Evolutionary conservation across 1,139 yeast genomes (phyloP), one percentile per base, ranked within the genome.

Genomic region (Suhomyces chickasaworum): DNA sequence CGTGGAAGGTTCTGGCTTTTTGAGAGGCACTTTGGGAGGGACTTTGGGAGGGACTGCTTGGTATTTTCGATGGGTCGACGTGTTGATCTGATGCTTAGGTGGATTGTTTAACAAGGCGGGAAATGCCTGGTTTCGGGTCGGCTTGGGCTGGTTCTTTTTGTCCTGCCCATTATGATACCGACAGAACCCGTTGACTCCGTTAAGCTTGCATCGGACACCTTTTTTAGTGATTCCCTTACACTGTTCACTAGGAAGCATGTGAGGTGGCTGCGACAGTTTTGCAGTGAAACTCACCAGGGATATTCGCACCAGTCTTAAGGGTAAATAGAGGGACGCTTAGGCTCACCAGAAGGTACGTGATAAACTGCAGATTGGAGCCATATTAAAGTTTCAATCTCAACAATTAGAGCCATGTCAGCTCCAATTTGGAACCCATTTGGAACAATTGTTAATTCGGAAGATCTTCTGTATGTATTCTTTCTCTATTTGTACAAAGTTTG

Each of bases 151-250:
- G 27, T 35, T 16, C 39, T 39, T 21, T 2, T 8, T 17, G 33
- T 15, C 40, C 33, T 49, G 64, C 33, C 50, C 39, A 30, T 42
- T 40, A 44, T 69, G 74, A 44, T 64, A 56, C 23, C 56, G 60
- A 47, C 75, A 71, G 50, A 56, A 66, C 0, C 63, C 66, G 3
- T 47, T 50, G 4, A 48, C 38, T 2, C 60, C 53, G 7, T 41
- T 47, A 30, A 63, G 57, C 42, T 64, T 65, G 51, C 75, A 71
- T 37, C 66, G 57, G 6, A 45, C 39, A 1, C 74, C 74, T 45
- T 63, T 65, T 8, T 50, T 50, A 3, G 75, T 71, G 16, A 54
- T 57, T 2, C 75, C 75, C 20, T 47, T 49, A 46, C 75, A 71
- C 52, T 68, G 74, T 22, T 33, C 40, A 10, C 20, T n/a, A 9